A percentile compares a stretch with the other conserved stretches of the same genome.
phyloP scores from a whole-genome alignment of 2,329 filamentous ascomycete species.

The Rachicladosporium sp. region DNA sequence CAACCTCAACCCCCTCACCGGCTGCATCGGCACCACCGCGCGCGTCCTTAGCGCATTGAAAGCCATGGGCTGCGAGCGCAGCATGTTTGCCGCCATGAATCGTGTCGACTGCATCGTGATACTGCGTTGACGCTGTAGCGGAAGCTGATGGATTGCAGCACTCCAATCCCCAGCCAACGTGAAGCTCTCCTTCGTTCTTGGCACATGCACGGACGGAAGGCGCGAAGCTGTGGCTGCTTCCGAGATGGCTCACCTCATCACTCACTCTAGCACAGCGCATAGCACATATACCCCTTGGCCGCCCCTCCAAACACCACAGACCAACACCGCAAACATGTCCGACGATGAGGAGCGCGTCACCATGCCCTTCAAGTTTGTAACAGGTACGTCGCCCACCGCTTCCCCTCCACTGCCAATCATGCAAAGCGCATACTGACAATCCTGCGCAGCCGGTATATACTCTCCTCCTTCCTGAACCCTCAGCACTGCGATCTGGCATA shows the following conservation, averaged over 20 bases:
- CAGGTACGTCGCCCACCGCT: slow-evolving; percentile 52
- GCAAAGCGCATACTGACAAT: slow-evolving; percentile 15
- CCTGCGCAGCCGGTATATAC: slow-evolving; percentile 21
- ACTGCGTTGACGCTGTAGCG: slow-evolving; percentile 6
- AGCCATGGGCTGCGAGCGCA: too few relatives aligned
- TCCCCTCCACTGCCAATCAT: slow-evolving; percentile 20
- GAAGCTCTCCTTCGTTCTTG: too few relatives aligned
- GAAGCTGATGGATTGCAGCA: too few relatives aligned
- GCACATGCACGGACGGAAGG: too few relatives aligned
- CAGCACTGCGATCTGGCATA: background rate
- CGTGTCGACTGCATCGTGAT: slow-evolving; percentile 27
- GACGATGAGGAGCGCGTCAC: slow-evolving; percentile 81
- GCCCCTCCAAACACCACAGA: slow-evolving; percentile 5
- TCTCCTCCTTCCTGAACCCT: background rate
- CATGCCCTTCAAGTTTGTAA: slow-evolving; percentile 99
- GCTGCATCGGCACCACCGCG: slow-evolving; percentile 9
- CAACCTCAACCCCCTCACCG: slow-evolving; percentile 20
- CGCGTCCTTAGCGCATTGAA: too few relatives aligned
- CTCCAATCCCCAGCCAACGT: too few relatives aligned
- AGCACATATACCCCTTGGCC: slow-evolving; percentile 9
- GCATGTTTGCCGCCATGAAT: slow-evolving; percentile 21
- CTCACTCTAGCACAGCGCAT: slow-evolving; percentile 10
- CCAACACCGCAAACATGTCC: slow-evolving; percentile 61
- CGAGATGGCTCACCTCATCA: slow-evolving; percentile 4
- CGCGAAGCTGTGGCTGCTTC: too few relatives aligned